Evolutionary conservation across 768 basidiomycete genomes (phyloP), one percentile per base, ranked within the genome.

Genomic region (Butyriboletus loyo): DNA sequence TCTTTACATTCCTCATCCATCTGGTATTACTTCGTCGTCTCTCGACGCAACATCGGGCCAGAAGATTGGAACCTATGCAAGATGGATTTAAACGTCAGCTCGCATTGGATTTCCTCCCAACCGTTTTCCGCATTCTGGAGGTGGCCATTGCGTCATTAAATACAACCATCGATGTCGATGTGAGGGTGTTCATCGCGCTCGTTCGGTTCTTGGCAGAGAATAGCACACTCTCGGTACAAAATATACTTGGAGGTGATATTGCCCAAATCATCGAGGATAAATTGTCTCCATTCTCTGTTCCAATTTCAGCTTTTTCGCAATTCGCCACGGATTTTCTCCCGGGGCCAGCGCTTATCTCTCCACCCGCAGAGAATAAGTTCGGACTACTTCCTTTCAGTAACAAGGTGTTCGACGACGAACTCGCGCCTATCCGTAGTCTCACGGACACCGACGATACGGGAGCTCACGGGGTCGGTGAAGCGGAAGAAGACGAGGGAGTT

Each of bases 91-190:
- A 55, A 11, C 45, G 43, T 17, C 53, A 66, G n/a, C 58, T 84
- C 6, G 22, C 59, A 5, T 53, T 67, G 1, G 30, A 56, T 0
- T 80, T 85, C 58, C 61, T 85, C 1, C 77, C 79, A 0, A 42
- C 40, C 0, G 50, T 75, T 4, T 73, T 81, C 54, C 54, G 66
- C 9, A 55, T 60, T 0, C 60, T 73, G 1, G 70, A 72, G 21
- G 28, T 40, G 10, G 48, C 62, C n/a, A 56, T 71, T 7, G 52
- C 63, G 15, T 46, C 55, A 5, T 50, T 61, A 7, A 49, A 53
- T 27, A 49, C 60, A 35, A 56, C 66, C 35, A 54, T 77, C n/a
- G 78, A 83, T 48, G 47, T 86, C 7, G 85, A 87, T 57, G 79
- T 79, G 14, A 70, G 75, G 32, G 64, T 85, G 10, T 85, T 82